Evolutionary conservation across 371 early-diverging fungal species (phyloP).

Genomic region (Mortierella sp.): DNA sequence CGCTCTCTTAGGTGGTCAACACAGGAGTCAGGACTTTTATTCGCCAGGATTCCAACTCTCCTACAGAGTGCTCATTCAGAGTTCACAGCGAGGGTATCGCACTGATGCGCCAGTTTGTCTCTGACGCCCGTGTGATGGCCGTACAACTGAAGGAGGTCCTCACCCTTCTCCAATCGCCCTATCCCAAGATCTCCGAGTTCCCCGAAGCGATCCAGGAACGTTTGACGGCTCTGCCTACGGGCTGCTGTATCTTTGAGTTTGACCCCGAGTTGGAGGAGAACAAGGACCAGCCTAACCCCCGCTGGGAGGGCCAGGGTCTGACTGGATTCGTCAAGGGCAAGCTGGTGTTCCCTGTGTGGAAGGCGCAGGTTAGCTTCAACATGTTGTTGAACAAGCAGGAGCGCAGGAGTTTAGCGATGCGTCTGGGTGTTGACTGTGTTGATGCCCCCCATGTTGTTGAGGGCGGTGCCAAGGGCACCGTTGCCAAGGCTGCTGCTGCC

Average conservation of each 20-base stretch:
- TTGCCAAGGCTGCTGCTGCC: conserved; percentile 38
- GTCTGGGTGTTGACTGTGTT: conserved; percentile 54
- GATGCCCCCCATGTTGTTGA: conserved; percentile 53
- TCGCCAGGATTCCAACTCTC: conserved; percentile 72
- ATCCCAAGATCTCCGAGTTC: conserved; percentile 42
- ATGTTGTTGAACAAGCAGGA: conserved; percentile 83
- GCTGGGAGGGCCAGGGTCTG: conserved; percentile 55
- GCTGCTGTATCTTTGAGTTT: conserved; percentile 75
- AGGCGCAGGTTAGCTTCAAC: conserved; percentile 77
- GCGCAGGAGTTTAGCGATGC: conserved; percentile 61
- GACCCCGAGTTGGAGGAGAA: conserved; percentile 62
- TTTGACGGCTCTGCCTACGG: conserved; percentile 49
- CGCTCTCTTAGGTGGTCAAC: conserved; percentile 75
- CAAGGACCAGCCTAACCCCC: conserved; percentile 51
- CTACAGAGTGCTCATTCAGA: conserved; percentile 78
- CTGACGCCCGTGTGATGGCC: conserved; percentile 66
- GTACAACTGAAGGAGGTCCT: conserved; percentile 66
- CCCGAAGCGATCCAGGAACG: conserved; percentile 38
- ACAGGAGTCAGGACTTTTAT: conserved; percentile 90
- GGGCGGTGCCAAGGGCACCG: conserved; percentile 48
- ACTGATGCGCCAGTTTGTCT: conserved; percentile 72
- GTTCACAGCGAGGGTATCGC: conserved; percentile 84
- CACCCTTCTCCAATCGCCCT: conserved; percentile 63
- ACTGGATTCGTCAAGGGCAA: conserved; percentile 60
- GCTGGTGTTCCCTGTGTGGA: conserved; percentile 80